phyloP scores from a whole-genome alignment of 331 rosid species.

The Erythrophleum ivorense region DNA sequence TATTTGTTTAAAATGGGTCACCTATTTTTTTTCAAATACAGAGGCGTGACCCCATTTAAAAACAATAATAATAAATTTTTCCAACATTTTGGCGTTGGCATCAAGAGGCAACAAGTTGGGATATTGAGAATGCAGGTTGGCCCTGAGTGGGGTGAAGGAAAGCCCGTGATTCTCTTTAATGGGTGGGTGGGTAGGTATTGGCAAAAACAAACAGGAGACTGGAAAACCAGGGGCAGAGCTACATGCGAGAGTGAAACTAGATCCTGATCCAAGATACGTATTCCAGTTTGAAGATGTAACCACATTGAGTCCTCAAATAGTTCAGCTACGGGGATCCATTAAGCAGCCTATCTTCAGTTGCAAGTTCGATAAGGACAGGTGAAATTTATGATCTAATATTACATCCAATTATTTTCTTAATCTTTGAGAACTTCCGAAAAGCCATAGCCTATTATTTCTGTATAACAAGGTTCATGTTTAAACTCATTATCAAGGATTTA shows the following conservation, averaged over 20 bases:
- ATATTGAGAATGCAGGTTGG: slow-evolving; percentile 77
- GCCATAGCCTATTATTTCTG: background rate
- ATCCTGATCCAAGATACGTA: slow-evolving; percentile 93
- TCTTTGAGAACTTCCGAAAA: background rate
- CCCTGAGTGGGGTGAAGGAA: slow-evolving; percentile 87
- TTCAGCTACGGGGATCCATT: slow-evolving; percentile 84
- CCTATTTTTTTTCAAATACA: too few relatives aligned
- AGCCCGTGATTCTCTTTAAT: slow-evolving; percentile 71
- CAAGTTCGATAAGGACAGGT: slow-evolving; percentile 94
- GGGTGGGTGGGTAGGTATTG: slow-evolving; percentile 89
- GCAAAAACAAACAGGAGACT: slow-evolving; percentile 71
- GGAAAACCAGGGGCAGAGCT: slow-evolving; percentile 75
- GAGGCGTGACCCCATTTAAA: too few relatives aligned
- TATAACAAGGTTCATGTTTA: background rate
- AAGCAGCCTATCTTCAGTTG: slow-evolving; percentile 93
- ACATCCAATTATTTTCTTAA: background rate
- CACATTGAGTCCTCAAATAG: slow-evolving; percentile 80
- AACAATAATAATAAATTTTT: too few relatives aligned
- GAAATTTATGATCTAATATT: slow-evolving; percentile 23
- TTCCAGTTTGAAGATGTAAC: slow-evolving; percentile 84
- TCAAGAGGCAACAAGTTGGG: slow-evolving; percentile 87
- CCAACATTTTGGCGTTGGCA: slow-evolving; percentile 76
- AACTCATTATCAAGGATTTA: background rate
- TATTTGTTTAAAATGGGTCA: too few relatives aligned
- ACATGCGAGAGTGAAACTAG: slow-evolving; percentile 81